Percentiles rank a stretch among this genome's conserved stretches.
These are phyloP conservation scores for Fomitopsis palustris DNA, from an alignment of 1,284 basidiomycete genomes.

Conservation along the genomic window DNA sequence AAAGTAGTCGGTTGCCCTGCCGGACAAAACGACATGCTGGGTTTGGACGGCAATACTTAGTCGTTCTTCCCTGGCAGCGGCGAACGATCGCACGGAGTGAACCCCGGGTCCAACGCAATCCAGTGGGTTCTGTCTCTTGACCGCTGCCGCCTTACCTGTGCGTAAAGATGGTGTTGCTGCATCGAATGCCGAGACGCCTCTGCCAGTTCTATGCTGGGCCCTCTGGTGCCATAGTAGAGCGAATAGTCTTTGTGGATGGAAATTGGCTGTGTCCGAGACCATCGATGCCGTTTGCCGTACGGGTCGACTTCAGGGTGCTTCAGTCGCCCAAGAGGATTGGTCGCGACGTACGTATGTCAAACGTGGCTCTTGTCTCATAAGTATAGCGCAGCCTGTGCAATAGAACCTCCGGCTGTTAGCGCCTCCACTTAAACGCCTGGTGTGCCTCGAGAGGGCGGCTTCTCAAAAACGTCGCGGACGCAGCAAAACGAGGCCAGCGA, in stretches of 20 bases:
- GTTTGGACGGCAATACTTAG: no score
- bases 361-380: constrained; percentile 1
- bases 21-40: no score
- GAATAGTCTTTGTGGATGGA: not conserved
- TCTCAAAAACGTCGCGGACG: not conserved
- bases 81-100: no score
- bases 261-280: not conserved
- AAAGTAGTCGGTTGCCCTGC: no score
- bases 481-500: not conserved
- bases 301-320: not conserved
- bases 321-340: not conserved
- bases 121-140: no score
- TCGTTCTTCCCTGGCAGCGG: no score
- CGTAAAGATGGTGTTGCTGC: not conserved
- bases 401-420: not conserved
- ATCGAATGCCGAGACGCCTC: not conserved
- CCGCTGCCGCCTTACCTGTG: not conserved
- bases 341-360: not conserved
- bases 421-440: not conserved
- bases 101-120: no score
- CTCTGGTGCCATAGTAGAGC: not conserved
- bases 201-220: not conserved
- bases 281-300: not conserved
- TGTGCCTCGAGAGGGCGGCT: not conserved
- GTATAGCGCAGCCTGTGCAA: not conserved